Percentiles rank a stretch among this genome's conserved stretches.
Evolutionary conservation across 768 basidiomycete genomes (phyloP).

Genomic region (Boletus barrowsii): DNA sequence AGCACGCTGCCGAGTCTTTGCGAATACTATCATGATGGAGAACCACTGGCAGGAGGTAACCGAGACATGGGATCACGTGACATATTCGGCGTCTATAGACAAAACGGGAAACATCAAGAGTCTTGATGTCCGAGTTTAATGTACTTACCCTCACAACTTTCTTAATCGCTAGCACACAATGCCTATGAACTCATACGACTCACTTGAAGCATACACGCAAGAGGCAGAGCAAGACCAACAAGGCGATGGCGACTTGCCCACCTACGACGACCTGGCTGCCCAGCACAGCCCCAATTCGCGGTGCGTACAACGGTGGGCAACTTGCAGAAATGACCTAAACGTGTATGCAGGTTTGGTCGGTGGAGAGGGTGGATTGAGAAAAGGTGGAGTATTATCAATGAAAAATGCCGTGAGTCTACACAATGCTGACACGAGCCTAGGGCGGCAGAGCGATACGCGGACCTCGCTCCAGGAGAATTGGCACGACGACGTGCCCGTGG

Average conservation of each 20-base stretch:
- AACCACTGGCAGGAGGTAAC: too few species aligned
- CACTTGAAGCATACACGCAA: conserved; percentile 26
- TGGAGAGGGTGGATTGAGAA: conserved; percentile 92
- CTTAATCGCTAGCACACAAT: conserved; percentile 5
- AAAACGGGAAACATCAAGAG: background rate
- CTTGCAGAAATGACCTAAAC: background rate
- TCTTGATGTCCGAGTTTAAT: background rate
- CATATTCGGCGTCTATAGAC: background rate
- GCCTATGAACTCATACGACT: conserved; percentile 19
- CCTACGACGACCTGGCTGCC: conserved; percentile 75
- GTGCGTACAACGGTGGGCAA: conserved; percentile 36
- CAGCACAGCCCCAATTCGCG: conserved; percentile 83
- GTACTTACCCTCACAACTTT: background rate
- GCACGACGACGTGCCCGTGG: conserved; percentile 59
- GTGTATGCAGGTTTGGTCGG: conserved; percentile 65
- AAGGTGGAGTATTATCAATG: conserved; percentile 42
- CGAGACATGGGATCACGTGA: conserved; percentile 7
- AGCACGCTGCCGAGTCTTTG: too few species aligned
- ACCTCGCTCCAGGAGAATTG: conserved; percentile 57
- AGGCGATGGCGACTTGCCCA: conserved; percentile 60
- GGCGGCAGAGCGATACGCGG: conserved; percentile 79
- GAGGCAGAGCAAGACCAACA: conserved; percentile 41
- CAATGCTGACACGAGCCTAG: conserved; percentile 35
- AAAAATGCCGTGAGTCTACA: background rate
- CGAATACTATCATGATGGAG: too few species aligned